Evolutionary conservation across 345 rosid genomes (phyloP), one percentile per base, ranked within the genome.

Genomic region (Citrus inodora): DNA sequence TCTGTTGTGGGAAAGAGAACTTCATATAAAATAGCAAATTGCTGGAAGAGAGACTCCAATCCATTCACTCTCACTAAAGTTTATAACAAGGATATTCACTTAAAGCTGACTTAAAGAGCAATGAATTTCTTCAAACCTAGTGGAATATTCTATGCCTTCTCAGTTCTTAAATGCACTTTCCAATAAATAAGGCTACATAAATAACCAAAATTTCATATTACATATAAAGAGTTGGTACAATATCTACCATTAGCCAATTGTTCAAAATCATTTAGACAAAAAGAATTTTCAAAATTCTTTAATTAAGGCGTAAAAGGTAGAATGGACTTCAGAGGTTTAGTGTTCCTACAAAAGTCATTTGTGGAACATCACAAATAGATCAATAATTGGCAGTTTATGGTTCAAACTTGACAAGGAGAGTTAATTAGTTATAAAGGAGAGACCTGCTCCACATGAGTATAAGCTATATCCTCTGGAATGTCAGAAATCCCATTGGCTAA

Each of bases 401-500:
- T 51, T 76, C 65, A 56, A 76, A 67, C 42, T 51, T 5, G 33
- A 60, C 32, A 68, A 62, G 58, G 48, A 32, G 38, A 48, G 46
- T 62, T 30, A 68, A 33, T 21, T 24, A n/a, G 9, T 24, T 38
- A 53, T 38, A 40, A 28, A 73, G 59, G 56, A 79, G 51, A 67
- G 17, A 92, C 96, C 92, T 97, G 97, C 70, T 97, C 99, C 21
- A 94, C 84, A 83, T 83, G 84, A 37, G 93, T 93, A 83, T 90
- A 97, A 37, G 92, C 80, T 0, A 87, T 56, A 35, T 92, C 98
- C 83, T 94, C 99, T 0, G 97, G 89, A 84, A 94, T 85, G 78
- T 97, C 99, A 40, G 99, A 94, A 71, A 82, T 81, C 42, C 98
- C 98, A 66, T 84, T 89, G 55, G 95, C 76, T 78, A 97, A 77